A percentile compares a stretch with the other conserved stretches of the same genome.
These are phyloP conservation scores for Salix koriyanagi DNA, from an alignment of 345 rosid species.

Conservation along the genomic window DNA sequence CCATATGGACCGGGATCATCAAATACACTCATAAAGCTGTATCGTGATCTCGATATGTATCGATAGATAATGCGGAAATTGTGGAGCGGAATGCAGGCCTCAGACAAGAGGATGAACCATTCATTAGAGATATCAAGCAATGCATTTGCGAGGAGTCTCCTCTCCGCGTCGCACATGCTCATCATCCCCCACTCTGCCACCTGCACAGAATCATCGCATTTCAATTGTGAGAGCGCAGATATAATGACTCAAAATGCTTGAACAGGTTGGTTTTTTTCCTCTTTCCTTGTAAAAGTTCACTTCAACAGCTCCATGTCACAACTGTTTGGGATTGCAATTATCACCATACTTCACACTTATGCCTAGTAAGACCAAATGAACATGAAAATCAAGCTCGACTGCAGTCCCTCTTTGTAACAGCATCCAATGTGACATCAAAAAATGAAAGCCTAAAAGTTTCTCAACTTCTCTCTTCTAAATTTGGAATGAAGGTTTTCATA, in stretches of 20 bases:
- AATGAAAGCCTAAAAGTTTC: background rate
- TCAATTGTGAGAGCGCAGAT: background rate
- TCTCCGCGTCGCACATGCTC: constrained; percentile 96
- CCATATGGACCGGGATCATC: constrained; percentile 78
- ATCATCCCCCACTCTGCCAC: constrained; percentile 82
- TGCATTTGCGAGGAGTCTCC: constrained; percentile 84
- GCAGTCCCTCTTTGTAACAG: no score
- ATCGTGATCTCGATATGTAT: constrained; percentile 53
- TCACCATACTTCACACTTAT: background rate
- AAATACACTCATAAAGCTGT: constrained; percentile 76
- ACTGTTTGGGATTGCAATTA: background rate
- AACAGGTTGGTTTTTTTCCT: background rate
- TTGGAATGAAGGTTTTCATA: background rate
- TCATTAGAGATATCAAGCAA: constrained; percentile 81
- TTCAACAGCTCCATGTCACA: background rate
- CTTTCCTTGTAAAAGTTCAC: background rate
- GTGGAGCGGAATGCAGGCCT: constrained; percentile 81
- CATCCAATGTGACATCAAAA: no score
- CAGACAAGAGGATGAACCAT: constrained; percentile 85
- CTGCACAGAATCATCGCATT: constrained; percentile 28
- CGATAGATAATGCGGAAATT: constrained; percentile 58
- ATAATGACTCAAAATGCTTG: background rate
- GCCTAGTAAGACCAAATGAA: background rate
- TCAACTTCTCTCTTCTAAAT: background rate
- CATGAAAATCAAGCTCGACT: background rate